These are phyloP conservation scores for Maudiozyma barnettii DNA, from an alignment of 805 yeast genomes.

Conservation along the genomic window DNA sequence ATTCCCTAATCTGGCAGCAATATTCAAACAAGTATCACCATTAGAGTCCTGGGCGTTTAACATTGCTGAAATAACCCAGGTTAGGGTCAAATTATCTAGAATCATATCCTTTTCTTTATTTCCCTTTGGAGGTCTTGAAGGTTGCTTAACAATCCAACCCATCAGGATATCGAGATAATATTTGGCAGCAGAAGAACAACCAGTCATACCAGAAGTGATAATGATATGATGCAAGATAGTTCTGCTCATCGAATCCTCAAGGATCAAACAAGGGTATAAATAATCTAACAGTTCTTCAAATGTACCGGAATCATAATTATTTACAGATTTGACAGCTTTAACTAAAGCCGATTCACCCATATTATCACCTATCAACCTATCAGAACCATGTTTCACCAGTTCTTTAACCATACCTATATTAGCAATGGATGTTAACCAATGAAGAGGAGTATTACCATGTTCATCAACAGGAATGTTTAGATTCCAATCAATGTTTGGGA, in stretches of 20 bases:
- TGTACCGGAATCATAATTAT: slow-evolving; percentile 70
- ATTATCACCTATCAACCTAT: slow-evolving; percentile 56
- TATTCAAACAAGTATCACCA: slow-evolving; percentile 91
- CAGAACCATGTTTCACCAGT: slow-evolving; percentile 58
- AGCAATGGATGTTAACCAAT: slow-evolving; percentile 93
- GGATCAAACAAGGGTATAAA: slow-evolving; percentile 62
- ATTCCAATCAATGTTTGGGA: slow-evolving; percentile 31
- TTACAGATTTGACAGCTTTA: slow-evolving; percentile 62
- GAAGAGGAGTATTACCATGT: slow-evolving; percentile 86
- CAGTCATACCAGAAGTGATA: slow-evolving; percentile 65
- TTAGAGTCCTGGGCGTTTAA: slow-evolving; percentile 85
- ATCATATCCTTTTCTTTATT: slow-evolving; percentile 32
- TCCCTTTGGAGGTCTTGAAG: slow-evolving; percentile 12
- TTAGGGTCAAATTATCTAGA: slow-evolving; percentile 39
- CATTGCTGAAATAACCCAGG: slow-evolving; percentile 54
- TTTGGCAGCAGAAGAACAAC: slow-evolving; percentile 60
- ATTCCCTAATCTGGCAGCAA: slow-evolving; percentile 84
- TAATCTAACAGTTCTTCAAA: slow-evolving; percentile 62
- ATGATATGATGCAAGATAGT: slow-evolving; percentile 84
- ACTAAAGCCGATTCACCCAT: slow-evolving; percentile 84
- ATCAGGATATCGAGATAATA: slow-evolving; percentile 63
- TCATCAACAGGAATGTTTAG: slow-evolving; percentile 87
- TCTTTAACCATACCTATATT: slow-evolving; percentile 59
- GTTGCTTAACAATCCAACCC: slow-evolving; percentile 61
- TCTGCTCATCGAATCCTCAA: slow-evolving; percentile 61